phyloP scores from a whole-genome alignment of 805 yeast species.

The Starmerella roubikii region DNA sequence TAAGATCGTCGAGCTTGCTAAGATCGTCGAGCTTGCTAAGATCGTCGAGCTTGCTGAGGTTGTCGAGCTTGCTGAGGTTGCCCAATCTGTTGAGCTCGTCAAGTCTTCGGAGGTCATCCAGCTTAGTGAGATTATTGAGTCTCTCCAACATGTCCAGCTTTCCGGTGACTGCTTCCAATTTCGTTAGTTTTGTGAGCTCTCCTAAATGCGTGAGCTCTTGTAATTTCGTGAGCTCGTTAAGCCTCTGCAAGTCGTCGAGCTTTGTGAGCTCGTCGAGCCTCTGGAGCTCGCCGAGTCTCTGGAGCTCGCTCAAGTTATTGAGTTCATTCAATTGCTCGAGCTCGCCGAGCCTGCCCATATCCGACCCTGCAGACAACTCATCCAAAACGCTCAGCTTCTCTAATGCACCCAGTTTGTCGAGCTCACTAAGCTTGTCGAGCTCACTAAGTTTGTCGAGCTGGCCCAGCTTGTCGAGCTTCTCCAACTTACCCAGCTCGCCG shows the following conservation, averaged over 20 bases:
- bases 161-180: conserved; percentile 7
- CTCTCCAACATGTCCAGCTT: conserved; percentile 5
- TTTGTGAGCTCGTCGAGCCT: background rate
- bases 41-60: background rate
- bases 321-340: conserved; percentile 8
- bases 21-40: background rate
- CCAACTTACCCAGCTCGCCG: conserved; percentile 1
- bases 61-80: background rate
- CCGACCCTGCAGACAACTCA: background rate
- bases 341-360: background rate
- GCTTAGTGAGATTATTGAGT: background rate
- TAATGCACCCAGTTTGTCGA: conserved; percentile 8
- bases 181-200: conserved; percentile 1
- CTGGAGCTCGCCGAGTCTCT: background rate
- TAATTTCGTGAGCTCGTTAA: conserved; percentile 3
- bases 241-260: conserved; percentile 1
- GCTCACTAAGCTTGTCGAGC: conserved; percentile 6
- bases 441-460: conserved; percentile 1
- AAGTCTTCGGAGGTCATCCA: conserved; percentile 8
- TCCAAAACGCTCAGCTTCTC: conserved; percentile 3
- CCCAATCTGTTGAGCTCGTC: conserved; percentile 2
- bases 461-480: conserved; percentile 1
- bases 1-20: conserved; percentile 1
- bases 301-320: conserved; percentile 2
- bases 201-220: conserved; percentile 2